Percentiles rank a stretch among this genome's conserved stretches.
Conservation (phyloP, 495 filamentous ascomycete species). For the Cenococcum geophilum region DNA sequence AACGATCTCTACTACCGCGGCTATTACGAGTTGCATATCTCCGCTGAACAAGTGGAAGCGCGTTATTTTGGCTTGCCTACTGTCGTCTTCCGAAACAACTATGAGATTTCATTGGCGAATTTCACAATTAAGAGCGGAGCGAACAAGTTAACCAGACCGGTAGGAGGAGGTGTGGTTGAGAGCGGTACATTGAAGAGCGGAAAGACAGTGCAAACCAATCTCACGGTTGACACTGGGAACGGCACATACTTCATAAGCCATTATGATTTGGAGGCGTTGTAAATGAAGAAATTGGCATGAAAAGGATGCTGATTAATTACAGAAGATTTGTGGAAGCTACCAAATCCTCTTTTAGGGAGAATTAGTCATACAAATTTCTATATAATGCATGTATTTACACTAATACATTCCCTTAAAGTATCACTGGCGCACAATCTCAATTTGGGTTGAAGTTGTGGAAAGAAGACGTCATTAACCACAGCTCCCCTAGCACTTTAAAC, state of each 20-base stretch:
- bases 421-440: too few relatives aligned
- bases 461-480: too few relatives aligned
- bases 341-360: too few relatives aligned
- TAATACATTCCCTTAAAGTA: too few relatives aligned
- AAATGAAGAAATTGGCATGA: background rate
- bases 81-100: slow-evolving; percentile 32
- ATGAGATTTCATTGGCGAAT: slow-evolving; percentile 53
- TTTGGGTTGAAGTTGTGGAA: too few relatives aligned
- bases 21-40: slow-evolving; percentile 40
- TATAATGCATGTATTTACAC: too few relatives aligned
- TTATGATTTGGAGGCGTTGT: slow-evolving; percentile 22
- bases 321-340: too few relatives aligned
- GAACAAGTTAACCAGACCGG: slow-evolving; percentile 46
- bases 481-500: too few relatives aligned
- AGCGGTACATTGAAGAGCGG: slow-evolving; percentile 48
- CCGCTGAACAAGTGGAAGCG: slow-evolving; percentile 37
- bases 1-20: slow-evolving; percentile 61
- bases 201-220: slow-evolving; percentile 42
- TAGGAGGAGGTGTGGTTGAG: slow-evolving; percentile 44
- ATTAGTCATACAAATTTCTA: too few relatives aligned
- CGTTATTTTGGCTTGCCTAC: slow-evolving; percentile 49
- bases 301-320: too few relatives aligned
- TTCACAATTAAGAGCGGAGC: slow-evolving; percentile 54
- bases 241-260: slow-evolving; percentile 30
- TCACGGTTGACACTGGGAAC: slow-evolving; percentile 36